Conservation (phyloP, 495 filamentous ascomycete genomes). For the Annulohypoxylon nitens region DNA sequence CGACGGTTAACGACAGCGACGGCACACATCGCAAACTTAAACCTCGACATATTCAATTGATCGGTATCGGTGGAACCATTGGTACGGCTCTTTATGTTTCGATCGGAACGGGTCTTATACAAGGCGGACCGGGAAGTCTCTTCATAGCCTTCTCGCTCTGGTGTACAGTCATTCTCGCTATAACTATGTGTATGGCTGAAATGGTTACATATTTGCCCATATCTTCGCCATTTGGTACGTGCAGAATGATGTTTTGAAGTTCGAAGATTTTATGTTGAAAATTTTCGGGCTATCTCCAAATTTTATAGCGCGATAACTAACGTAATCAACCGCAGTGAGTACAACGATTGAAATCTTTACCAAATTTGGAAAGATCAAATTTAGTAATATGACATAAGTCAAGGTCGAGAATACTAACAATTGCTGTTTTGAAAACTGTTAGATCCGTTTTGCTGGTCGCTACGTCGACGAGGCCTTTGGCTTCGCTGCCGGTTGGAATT, state of each 20-base stretch:
- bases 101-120: slow-evolving; percentile 73
- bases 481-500: slow-evolving; percentile 75
- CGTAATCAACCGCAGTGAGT: not conserved
- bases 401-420: not conserved
- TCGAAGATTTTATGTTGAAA: not conserved
- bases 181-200: slow-evolving; percentile 74
- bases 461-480: slow-evolving; percentile 76
- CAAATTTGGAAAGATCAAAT: not conserved
- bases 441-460: slow-evolving; percentile 77
- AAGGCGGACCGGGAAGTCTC: slow-evolving; percentile 80
- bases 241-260: not conserved
- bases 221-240: slow-evolving; percentile 70
- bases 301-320: not conserved
- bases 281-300: not conserved
- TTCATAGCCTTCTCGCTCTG: slow-evolving; percentile 83
- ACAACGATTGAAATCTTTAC: not conserved
- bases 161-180: slow-evolving; percentile 68
- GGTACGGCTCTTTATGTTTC: slow-evolving; percentile 80
- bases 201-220: slow-evolving; percentile 82
- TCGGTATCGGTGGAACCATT: slow-evolving; percentile 68
- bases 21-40: slow-evolving; percentile 60
- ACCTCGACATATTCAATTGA: slow-evolving; percentile 65
- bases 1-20: slow-evolving; percentile 39
- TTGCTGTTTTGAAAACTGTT: not conserved
- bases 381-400: not conserved